A percentile compares a stretch with the other conserved stretches of the same genome.
Conservation (phyloP, 106 monocot species). For the Amphibolis antarctica region DNA sequence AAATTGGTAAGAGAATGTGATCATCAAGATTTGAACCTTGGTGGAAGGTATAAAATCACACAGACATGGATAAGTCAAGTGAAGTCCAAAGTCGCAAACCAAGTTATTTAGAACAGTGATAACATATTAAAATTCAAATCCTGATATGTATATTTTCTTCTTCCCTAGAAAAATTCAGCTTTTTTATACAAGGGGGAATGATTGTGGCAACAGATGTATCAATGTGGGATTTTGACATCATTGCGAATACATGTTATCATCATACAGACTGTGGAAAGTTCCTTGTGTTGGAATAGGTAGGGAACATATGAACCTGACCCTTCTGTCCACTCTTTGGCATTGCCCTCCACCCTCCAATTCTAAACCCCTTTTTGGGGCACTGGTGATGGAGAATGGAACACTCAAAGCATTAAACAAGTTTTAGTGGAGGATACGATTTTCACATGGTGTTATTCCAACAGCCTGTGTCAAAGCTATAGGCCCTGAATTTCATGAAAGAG, state of each 20-base stretch:
- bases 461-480: conserved; percentile 3
- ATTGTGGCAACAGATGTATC: no score
- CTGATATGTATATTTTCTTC: no score
- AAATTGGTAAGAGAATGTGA: no score
- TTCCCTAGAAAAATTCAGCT: no score
- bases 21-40: no score
- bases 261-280: not conserved
- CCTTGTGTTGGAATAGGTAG: not conserved
- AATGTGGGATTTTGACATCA: not conserved
- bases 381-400: not conserved
- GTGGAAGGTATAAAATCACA: no score
- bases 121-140: no score
- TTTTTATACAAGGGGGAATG: no score
- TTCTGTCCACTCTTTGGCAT: not conserved
- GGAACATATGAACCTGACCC: conserved; percentile 4
- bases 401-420: no score
- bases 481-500: not conserved
- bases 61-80: no score
- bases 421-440: not conserved
- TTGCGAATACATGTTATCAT: not conserved
- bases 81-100: no score
- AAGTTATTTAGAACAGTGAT: no score
- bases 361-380: not conserved
- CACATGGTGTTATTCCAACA: conserved; percentile 1
- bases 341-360: not conserved